Base-by-base conservation (phyloP, 352 stramenopile species). In the Pythium aristosporum region DNA sequence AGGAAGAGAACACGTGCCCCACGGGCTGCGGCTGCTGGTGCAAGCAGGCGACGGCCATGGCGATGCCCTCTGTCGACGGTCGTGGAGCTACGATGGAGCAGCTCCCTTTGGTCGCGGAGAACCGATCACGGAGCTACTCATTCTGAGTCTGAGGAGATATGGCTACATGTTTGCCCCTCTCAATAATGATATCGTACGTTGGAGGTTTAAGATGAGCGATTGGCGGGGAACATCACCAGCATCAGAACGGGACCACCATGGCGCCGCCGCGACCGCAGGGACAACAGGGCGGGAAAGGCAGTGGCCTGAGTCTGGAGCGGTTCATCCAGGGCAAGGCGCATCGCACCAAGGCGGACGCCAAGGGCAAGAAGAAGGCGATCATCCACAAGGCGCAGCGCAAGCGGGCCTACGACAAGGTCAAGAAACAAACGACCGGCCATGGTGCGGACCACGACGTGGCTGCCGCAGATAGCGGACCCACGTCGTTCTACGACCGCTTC, bases 321-420 rank as follows among this genome's bases (percentile, higher is more conserved):
- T 94, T 94, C 57, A 91, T 92, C 67, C 85, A 91, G 61, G 86
- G 86, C 69, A 94, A 94, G 70, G 79, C 83, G 21, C 84, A 92
- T 47, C 71, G 74, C 50, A 88, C 82, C 44, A 93, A 92, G 68
- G 85, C 74, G 23, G 84, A 93, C 62, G 78, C 80, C 12, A 88
- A 92, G 75, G 89, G 77, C 74, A 92, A 91, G 72, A 93, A 95
- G 79, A 83, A 88, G 57, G 72, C 69, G 28, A 88, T 91, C 37
- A 84, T 92, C 46, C 79, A 79, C 71, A 94, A 94, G 71, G 86
- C 86, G n/a, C 68, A 80, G 67, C 83, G 83, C 13, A 83, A 81
- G 50, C 80, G 84, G 37, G 71, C 88, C 65, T 94, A 94, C 66
- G 83, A 88, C 48, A 92, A 94, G 65, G 79, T 91, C 53, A 94